Evolutionary conservation across 2,329 filamentous ascomycete genomes (phyloP).

Genomic region (Emericellopsis atlantica): DNA sequence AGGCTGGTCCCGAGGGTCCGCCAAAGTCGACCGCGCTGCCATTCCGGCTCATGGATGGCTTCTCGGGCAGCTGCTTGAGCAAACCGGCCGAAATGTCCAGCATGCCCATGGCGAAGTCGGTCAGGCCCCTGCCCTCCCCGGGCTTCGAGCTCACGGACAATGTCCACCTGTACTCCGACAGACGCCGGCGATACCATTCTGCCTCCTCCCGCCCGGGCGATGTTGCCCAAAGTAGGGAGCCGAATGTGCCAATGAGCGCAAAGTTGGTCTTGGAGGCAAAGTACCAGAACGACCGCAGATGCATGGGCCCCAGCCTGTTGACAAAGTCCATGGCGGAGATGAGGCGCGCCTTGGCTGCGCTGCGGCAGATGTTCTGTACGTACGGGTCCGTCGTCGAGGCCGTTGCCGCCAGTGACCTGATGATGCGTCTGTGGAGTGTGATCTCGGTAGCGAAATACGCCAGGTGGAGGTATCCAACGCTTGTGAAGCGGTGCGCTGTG

Average conservation of each 20-base stretch:
- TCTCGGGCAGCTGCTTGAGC: constrained; percentile 57
- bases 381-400: constrained; percentile 54
- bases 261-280: constrained; percentile 85
- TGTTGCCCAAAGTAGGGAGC: constrained; percentile 78
- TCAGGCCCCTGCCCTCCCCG: constrained; percentile 42
- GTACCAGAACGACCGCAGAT: constrained; percentile 88
- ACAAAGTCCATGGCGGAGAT: constrained; percentile 98
- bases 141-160: constrained; percentile 74
- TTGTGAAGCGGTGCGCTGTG: constrained; percentile 35
- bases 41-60: constrained; percentile 50
- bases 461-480: constrained; percentile 70
- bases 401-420: constrained; percentile 54
- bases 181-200: constrained; percentile 76
- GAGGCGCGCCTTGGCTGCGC: constrained; percentile 82
- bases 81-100: constrained; percentile 59
- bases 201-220: constrained; percentile 79
- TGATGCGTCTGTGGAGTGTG: constrained; percentile 80
- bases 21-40: constrained; percentile 36
- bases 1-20: constrained; percentile 14
- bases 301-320: constrained; percentile 75
- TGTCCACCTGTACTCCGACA: constrained; percentile 91
- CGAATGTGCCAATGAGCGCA: constrained; percentile 88
- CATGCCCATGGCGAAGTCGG: constrained; percentile 66
- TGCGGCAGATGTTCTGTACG: constrained; percentile 82
- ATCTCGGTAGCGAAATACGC: constrained; percentile 93